Evolutionary conservation across 2,329 filamentous ascomycete genomes (phyloP), one percentile per base, ranked within the genome.

Genomic region (Alternaria metachromatica): DNA sequence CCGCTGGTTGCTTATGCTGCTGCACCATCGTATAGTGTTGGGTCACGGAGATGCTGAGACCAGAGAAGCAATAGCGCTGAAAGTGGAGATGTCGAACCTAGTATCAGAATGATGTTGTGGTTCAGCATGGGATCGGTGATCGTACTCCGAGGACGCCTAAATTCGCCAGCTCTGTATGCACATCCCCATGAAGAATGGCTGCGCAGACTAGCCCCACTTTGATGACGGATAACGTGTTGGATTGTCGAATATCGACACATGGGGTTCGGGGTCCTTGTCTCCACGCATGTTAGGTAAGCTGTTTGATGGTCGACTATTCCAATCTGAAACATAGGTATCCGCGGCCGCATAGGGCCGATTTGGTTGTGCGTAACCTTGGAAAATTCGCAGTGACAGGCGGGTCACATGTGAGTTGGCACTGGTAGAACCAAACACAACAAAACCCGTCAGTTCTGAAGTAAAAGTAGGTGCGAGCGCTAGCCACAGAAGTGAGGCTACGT

Each of bases 1-100:
- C 75, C 2, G 48, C 55, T 11, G 57, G 23, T 41, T 66, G 69
- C 25, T 55, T 59, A 44, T 70, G 58, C 12, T 54, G 63, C 72
- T 76, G 75, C 13, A 21, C 46, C 33, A 55, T 44, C n/a, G 30
- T 53, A 13, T 15, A n/a, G 30, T 43, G 21, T 41, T 41, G 37
- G 2, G n/a, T 49, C 28, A 53, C 46, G n/a, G 18, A 8, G 44
- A 41, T 28, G 45, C 23, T 21, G 44, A 44, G 43, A 46, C 7
- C 30, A 21, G n/a, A 59, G 30, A 9, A n/a, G 18, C 44, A 49
- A 21, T 7, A 15, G 9, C 37, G 48, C 13, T 13, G 58, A 53
- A 28, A 56, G 56, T 26, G 50, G 44, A 28, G 53, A 43, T 55
- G 30, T 45, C 20, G 25, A 30, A 20, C 37, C 26, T 30, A 49